Conservation (phyloP, 805 yeast species). For the Novakomyces olei region DNA sequence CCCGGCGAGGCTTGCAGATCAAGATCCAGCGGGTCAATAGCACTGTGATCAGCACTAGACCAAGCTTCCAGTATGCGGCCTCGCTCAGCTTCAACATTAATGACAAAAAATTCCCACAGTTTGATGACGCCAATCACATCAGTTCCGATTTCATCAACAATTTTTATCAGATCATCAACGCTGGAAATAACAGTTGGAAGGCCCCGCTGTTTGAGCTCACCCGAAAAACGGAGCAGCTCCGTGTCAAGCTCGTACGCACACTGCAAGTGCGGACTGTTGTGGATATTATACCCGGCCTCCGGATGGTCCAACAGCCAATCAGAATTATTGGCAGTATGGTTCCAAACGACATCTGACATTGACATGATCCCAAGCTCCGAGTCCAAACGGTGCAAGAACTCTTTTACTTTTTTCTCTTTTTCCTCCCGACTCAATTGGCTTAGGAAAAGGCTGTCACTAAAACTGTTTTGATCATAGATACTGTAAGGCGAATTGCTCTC, state of each 20-base stretch:
- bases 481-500: constrained; percentile 84
- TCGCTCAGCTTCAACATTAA: constrained; percentile 30
- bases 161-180: constrained; percentile 31
- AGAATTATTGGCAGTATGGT: constrained; percentile 86
- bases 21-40: constrained; percentile 8
- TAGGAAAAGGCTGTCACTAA: constrained; percentile 42
- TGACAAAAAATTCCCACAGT: constrained; percentile 75
- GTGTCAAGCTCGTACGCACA: constrained; percentile 71
- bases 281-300: constrained; percentile 66
- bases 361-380: constrained; percentile 46
- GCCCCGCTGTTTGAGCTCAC: constrained; percentile 30
- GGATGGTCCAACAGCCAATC: constrained; percentile 70
- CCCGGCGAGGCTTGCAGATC: too few relatives aligned
- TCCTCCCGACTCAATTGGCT: constrained; percentile 12
- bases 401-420: constrained; percentile 30
- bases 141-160: constrained; percentile 45
- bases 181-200: constrained; percentile 34
- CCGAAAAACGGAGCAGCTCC: constrained; percentile 43
- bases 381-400: constrained; percentile 26
- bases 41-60: constrained; percentile 6
- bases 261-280: constrained; percentile 71
- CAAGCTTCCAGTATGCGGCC: constrained; percentile 13
- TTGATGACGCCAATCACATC: constrained; percentile 46
- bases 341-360: constrained; percentile 79
- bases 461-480: constrained; percentile 60